Conservation (phyloP, 2,329 filamentous ascomycete genomes). For the Dactylellina cionopaga region DNA sequence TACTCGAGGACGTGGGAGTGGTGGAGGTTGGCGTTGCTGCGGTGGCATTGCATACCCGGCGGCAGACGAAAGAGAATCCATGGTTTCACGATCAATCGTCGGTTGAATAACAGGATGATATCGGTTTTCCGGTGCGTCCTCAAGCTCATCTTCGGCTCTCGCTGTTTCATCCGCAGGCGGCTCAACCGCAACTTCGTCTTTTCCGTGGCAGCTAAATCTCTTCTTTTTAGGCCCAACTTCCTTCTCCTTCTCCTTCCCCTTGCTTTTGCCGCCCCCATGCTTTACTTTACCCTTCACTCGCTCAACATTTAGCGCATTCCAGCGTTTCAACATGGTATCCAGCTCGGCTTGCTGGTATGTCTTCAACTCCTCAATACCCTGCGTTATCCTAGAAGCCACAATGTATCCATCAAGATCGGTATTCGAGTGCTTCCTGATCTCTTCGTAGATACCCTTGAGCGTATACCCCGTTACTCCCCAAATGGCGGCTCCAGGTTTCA, state of each 20-base stretch:
- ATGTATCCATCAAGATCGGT: slow-evolving; percentile 81
- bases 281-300: slow-evolving; percentile 68
- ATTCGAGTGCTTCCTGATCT: slow-evolving; percentile 76
- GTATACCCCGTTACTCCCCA: slow-evolving; percentile 81
- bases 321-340: slow-evolving; percentile 68
- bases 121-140: slow-evolving; percentile 46
- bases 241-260: slow-evolving; percentile 47
- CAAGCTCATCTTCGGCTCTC: slow-evolving; percentile 32
- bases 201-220: slow-evolving; percentile 42
- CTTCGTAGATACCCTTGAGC: slow-evolving; percentile 82
- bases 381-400: slow-evolving; percentile 76
- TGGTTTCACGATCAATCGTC: slow-evolving; percentile 32
- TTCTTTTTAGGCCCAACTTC: slow-evolving; percentile 38
- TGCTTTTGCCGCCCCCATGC: slow-evolving; percentile 58
- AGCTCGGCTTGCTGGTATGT: slow-evolving; percentile 61
- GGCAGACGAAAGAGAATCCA: slow-evolving; percentile 14
- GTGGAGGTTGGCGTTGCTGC: background rate
- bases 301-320: slow-evolving; percentile 71
- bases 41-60: background rate
- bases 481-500: slow-evolving; percentile 81
- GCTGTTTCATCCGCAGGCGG: slow-evolving; percentile 25
- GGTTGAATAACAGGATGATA: slow-evolving; percentile 22
- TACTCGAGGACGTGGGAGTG: slow-evolving; percentile 1
- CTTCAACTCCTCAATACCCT: slow-evolving; percentile 75
- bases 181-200: slow-evolving; percentile 29